Evolutionary conservation across 208 protist species (phyloP).

Genomic region (Tritrichomonas foetus): DNA sequence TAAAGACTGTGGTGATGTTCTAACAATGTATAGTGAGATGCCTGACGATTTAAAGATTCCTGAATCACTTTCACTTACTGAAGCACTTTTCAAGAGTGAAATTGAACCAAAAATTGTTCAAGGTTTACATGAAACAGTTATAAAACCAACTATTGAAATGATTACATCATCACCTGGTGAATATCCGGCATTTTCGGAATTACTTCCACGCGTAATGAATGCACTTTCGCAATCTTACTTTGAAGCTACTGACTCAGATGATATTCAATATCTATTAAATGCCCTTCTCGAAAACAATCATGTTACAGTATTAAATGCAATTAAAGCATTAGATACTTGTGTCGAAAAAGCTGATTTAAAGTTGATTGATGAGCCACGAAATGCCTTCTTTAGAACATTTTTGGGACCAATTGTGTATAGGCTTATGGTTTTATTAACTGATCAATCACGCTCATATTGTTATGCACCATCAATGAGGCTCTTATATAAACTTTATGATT

Average conservation of each 20-base stretch:
- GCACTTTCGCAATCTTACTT: background rate
- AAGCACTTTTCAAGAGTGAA: background rate
- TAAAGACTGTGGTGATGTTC: background rate
- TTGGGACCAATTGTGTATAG: background rate
- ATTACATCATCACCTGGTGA: background rate
- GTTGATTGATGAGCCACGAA: background rate
- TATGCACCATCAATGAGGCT: too few species aligned
- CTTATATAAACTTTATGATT: too few species aligned
- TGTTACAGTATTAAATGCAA: background rate
- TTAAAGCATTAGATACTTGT: background rate
- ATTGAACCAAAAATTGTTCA: background rate
- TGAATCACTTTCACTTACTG: background rate
- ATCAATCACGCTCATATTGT: too few species aligned
- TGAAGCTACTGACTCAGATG: background rate
- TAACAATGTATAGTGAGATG: background rate
- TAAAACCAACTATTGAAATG: background rate
- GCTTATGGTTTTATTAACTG: background rate
- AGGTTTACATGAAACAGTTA: background rate
- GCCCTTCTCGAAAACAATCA: background rate
- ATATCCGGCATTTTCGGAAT: too few species aligned
- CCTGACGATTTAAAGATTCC: background rate
- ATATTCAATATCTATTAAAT: background rate
- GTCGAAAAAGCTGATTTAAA: slow-evolving; percentile 13
- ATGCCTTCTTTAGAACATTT: background rate
- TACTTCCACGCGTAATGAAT: background rate